Conservation (phyloP, 805 yeast genomes). For the Barnettozyma salicaria region DNA sequence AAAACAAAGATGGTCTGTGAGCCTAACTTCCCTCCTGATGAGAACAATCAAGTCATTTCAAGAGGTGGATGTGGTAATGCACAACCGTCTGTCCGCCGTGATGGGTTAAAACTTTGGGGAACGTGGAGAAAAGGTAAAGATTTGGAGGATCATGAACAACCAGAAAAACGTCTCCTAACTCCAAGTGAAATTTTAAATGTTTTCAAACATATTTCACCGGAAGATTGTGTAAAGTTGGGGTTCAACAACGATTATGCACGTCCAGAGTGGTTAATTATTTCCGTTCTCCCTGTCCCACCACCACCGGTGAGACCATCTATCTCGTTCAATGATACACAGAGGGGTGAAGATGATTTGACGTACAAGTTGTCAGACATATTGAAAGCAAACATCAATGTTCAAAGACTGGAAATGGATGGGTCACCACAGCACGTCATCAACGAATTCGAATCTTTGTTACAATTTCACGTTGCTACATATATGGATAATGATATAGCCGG, state of each 20-base stretch:
- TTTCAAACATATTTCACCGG: constrained; percentile 81
- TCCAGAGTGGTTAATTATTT: constrained; percentile 97
- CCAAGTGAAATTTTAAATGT: constrained; percentile 89
- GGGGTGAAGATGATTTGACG: constrained; percentile 99
- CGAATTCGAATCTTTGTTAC: constrained; percentile 92
- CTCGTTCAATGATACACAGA: constrained; percentile 95
- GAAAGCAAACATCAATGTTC: constrained; percentile 96
- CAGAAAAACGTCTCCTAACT: constrained; percentile 82
- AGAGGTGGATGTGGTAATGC: constrained; percentile 99
- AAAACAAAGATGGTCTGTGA: constrained; percentile 94
- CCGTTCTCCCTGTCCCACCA: constrained; percentile 99
- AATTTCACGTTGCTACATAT: constrained; percentile 97
- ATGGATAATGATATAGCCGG: constrained; percentile 99
- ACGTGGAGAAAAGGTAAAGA: constrained; percentile 92
- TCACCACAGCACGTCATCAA: constrained; percentile 97
- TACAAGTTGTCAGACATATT: constrained; percentile 94
- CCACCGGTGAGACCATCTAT: constrained; percentile 99
- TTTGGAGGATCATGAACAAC: constrained; percentile 76
- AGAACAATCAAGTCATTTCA: constrained; percentile 47
- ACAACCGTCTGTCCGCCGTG: constrained; percentile 93
- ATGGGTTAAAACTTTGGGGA: constrained; percentile 93
- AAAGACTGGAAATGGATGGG: constrained; percentile 95
- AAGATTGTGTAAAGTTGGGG: constrained; percentile 79
- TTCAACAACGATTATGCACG: constrained; percentile 94
- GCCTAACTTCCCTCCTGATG: constrained; percentile 67